Conservation (phyloP, 2,329 filamentous ascomycete species). For the Penicillium janthinellum region DNA sequence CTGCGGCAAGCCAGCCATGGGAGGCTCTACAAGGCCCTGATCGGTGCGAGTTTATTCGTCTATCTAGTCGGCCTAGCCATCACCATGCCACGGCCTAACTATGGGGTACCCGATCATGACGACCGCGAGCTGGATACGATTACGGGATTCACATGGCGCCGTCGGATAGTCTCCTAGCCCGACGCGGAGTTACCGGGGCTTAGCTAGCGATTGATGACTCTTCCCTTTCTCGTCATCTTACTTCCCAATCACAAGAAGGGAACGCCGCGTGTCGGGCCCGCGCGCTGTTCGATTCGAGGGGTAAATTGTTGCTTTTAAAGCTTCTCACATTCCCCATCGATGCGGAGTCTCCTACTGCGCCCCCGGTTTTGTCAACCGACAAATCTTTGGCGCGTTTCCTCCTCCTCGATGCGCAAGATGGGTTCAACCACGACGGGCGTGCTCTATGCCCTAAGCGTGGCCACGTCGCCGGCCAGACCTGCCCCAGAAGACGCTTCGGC, state of each 20-base stretch:
- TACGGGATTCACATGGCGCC: conserved; percentile 6
- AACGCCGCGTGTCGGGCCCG: conserved; percentile 3
- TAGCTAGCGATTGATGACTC: conserved; percentile 8
- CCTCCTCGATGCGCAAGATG: conserved; percentile 36
- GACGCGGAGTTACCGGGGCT: conserved; percentile 30
- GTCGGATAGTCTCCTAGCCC: conserved; percentile 9
- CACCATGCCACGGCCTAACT: background rate
- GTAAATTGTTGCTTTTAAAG: conserved; percentile 3
- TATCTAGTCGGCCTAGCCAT: background rate
- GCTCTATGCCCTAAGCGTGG: conserved; percentile 46
- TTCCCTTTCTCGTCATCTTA: conserved; percentile 13
- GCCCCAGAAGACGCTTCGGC: conserved; percentile 43
- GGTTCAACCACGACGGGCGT: conserved; percentile 38
- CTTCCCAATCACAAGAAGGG: conserved; percentile 5
- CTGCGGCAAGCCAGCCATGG: background rate
- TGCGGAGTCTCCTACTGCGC: conserved; percentile 28
- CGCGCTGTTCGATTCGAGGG: conserved; percentile 4
- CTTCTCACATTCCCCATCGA: conserved; percentile 7
- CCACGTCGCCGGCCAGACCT: conserved; percentile 35
- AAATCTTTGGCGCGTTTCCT: conserved; percentile 12
- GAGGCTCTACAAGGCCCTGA: background rate
- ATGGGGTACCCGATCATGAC: background rate
- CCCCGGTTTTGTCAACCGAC: conserved; percentile 26
- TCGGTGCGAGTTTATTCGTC: background rate
- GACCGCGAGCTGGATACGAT: background rate